Conservation (phyloP, 345 rosid genomes). For the Tarenaya hassleriana region DNA sequence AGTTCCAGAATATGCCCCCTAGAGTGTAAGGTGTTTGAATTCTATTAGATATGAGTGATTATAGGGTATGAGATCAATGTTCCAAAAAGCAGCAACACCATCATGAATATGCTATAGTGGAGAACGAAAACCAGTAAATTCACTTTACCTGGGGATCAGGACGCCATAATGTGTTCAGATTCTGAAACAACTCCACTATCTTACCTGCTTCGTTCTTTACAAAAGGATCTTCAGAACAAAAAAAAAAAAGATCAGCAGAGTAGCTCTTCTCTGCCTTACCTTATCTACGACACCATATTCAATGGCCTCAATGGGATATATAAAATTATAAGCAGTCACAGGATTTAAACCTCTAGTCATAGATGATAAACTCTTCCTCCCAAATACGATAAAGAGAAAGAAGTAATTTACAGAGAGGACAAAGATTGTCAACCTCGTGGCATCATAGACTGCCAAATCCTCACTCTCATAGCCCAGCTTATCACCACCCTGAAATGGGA, state of each 20-base stretch:
- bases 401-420: constrained; percentile 8
- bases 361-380: background rate
- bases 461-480: constrained; percentile 87
- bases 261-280: constrained; percentile 31
- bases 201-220: constrained; percentile 56
- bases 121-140: constrained; percentile 9
- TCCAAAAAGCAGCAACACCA: too few species aligned
- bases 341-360: background rate
- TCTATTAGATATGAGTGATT: too few species aligned
- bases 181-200: constrained; percentile 51
- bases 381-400: background rate
- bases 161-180: constrained; percentile 21
- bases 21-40: too few species aligned
- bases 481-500: constrained; percentile 33
- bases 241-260: constrained; percentile 7
- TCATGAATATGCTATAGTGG: too few species aligned
- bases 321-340: constrained; percentile 32
- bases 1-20: too few species aligned
- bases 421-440: constrained; percentile 70
- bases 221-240: constrained; percentile 63
- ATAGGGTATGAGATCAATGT: too few species aligned
- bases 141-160: constrained; percentile 18
- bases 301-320: constrained; percentile 49
- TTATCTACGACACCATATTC: constrained; percentile 93
- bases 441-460: constrained; percentile 89